phyloP scores from a whole-genome alignment of 305 asterid species.

The Fraxinus sp. region DNA sequence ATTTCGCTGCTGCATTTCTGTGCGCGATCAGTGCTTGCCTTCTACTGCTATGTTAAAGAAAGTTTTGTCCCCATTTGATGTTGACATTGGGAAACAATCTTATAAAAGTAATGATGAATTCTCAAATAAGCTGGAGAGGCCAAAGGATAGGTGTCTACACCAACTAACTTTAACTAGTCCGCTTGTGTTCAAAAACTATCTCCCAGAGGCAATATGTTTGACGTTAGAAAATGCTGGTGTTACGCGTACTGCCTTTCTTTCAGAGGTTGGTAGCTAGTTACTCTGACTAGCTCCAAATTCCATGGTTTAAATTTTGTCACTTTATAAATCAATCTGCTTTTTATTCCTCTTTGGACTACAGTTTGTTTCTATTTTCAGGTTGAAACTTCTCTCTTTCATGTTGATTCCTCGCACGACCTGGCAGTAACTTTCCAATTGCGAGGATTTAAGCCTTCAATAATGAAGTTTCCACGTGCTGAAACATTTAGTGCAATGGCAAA shows the following conservation, averaged over 20 bases:
- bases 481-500: constrained; percentile 70
- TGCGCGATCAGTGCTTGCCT: constrained; percentile 64
- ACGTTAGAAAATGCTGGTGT: constrained; percentile 77
- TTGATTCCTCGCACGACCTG: constrained; percentile 91
- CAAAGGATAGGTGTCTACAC: constrained; percentile 59
- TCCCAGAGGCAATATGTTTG: constrained; percentile 66
- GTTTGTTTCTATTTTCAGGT: constrained; percentile 62
- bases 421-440: constrained; percentile 56
- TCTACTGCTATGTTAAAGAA: constrained; percentile 49
- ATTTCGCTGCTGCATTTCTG: constrained; percentile 90
- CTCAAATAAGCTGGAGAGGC: constrained; percentile 41
- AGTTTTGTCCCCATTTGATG: constrained; percentile 35
- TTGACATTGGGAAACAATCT: constrained; percentile 38
- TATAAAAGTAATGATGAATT: constrained; percentile 34
- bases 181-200: constrained; percentile 74
- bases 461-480: constrained; percentile 91
- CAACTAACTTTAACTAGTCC: constrained; percentile 78
- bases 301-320: neutral
- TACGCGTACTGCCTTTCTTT: constrained; percentile 57
- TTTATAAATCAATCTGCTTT: constrained; percentile 12
- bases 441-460: constrained; percentile 66
- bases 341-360: neutral
- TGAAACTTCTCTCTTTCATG: constrained; percentile 80
- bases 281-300: constrained; percentile 22
- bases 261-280: constrained; percentile 57